Evolutionary conservation across 495 filamentous ascomycete species (phyloP), one percentile per base, ranked within the genome.

Genomic region (Margaritispora aquatica): DNA sequence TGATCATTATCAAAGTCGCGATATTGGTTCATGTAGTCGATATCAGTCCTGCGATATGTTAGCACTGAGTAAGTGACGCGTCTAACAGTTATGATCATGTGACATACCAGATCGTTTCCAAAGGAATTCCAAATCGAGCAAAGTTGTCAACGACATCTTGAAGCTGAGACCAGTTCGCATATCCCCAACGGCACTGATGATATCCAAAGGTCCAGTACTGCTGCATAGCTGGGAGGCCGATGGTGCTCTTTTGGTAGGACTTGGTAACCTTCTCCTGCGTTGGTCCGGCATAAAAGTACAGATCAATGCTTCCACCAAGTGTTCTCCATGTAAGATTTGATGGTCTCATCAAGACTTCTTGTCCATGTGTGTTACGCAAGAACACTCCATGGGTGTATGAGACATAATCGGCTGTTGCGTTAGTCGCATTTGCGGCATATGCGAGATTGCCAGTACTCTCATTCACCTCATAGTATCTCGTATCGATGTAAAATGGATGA

Each of bases 191-290:
- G 67, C 90, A 96, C 61, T 96, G 87, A 63, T 95, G 89, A 65
- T 85, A 89, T 1, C 92, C 92, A 62, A 95, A 86, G 0, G 84
- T 81, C 88, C 89, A 96, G 71, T 95, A 96, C 55, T 89, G 88
- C 69, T 91, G 87, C 89, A 94, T 91, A 0, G 84, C 84, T 7
- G 90, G 86, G 21, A 87, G 73, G 0, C 88, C 88, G 54, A 86
- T 79, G 11, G 88, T 74, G 81, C 85, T 69, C 24, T 78, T 75
- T 48, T 88, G 79, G 68, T 96, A 96, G 55, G 89, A 77, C 63
- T 77, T 77, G 19, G 83, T 84, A 7, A 92, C 86, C 55, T 88
- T 79, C 58, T 82, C 77, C 1, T 89, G 89, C 29, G 75, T 80
- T 1, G 88, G 85, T 2, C 91, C 92, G 60, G 83, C 77, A 63